Evolutionary conservation across 139 green algal species (phyloP).

Genomic region (Auxenochlorella pyrenoidosa): DNA sequence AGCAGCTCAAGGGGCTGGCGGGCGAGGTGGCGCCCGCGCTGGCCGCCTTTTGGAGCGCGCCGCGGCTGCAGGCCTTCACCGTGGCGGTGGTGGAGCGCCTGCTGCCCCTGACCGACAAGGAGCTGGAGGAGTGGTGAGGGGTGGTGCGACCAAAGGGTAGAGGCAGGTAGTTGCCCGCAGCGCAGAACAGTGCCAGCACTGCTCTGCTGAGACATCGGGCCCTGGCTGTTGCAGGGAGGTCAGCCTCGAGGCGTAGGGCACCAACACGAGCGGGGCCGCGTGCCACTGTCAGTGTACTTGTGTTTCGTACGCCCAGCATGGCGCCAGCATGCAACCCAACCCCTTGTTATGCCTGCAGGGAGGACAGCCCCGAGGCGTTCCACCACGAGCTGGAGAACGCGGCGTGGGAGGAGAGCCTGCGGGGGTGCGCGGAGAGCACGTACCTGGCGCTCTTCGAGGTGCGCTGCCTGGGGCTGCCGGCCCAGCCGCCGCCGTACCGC

Average conservation of each 20-base stretch:
- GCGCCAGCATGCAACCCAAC: too few relatives aligned
- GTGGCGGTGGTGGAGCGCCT: conserved; percentile 52
- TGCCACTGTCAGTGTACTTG: too few relatives aligned
- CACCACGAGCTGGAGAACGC: conserved; percentile 66
- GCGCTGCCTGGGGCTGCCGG: too few relatives aligned
- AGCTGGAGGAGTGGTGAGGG: conserved; percentile 76
- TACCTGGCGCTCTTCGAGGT: conserved; percentile 56
- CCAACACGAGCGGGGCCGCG: too few relatives aligned
- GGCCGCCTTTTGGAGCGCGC: conserved; percentile 50
- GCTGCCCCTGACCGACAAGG: conserved; percentile 66
- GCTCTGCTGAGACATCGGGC: too few relatives aligned
- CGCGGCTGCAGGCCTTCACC: conserved; percentile 49
- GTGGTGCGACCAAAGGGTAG: too few relatives aligned
- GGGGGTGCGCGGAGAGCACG: conserved; percentile 76
- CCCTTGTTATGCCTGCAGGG: not conserved
- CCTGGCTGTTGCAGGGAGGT: too few relatives aligned
- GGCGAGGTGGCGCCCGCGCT: conserved; percentile 41
- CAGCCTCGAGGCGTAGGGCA: too few relatives aligned
- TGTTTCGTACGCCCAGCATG: too few relatives aligned
- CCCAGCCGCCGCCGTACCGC: too few relatives aligned
- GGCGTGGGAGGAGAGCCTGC: conserved; percentile 70
- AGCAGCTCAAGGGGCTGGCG: conserved; percentile 48
- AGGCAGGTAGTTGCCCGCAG: too few relatives aligned
- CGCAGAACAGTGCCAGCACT: too few relatives aligned
- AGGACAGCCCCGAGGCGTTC: conserved; percentile 73